Evolutionary conservation across 225 moss, liverwort and hornwort species (phyloP).

Genomic region (Asterella californica): DNA sequence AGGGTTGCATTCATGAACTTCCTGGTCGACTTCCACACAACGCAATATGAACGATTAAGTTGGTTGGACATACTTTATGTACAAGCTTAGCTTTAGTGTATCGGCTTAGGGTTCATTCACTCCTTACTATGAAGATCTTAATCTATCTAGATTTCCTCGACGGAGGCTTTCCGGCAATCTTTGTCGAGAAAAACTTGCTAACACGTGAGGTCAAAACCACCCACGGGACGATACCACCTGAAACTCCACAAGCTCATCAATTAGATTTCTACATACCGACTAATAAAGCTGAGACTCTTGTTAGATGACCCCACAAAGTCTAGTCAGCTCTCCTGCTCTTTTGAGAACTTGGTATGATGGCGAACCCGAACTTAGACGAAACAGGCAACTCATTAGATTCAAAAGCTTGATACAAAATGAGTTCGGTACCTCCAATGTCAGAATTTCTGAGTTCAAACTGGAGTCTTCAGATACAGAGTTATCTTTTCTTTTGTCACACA

Average conservation of each 20-base stretch:
- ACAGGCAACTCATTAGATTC: background rate
- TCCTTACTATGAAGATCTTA: no score
- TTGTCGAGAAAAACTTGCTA: constrained; percentile 41
- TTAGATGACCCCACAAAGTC: background rate
- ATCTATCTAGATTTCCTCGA: background rate
- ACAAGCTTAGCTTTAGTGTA: no score
- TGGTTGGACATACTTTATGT: no score
- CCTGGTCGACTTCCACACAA: no score
- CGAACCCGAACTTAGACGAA: constrained; percentile 11
- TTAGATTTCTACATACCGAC: background rate
- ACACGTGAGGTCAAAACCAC: constrained; percentile 62
- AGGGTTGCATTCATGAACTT: no score
- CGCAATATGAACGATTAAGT: no score
- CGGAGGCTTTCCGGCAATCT: constrained; percentile 25
- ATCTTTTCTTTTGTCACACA: constrained; percentile 22
- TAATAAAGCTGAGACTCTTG: constrained; percentile 3
- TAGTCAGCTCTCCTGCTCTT: background rate
- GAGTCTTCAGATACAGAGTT: constrained; percentile 11
- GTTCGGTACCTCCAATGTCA: constrained; percentile 19
- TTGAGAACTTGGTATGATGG: constrained; percentile 9
- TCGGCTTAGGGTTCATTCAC: no score
- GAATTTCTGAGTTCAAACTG: constrained; percentile 1
- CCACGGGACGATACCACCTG: constrained; percentile 79
- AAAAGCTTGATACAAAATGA: constrained; percentile 5
- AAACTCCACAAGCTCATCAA: background rate